A percentile compares a stretch with the other conserved stretches of the same genome.
These are phyloP conservation scores for Piper betle DNA, from an alignment of 164 flowering plant species.

Conservation along the genomic window DNA sequence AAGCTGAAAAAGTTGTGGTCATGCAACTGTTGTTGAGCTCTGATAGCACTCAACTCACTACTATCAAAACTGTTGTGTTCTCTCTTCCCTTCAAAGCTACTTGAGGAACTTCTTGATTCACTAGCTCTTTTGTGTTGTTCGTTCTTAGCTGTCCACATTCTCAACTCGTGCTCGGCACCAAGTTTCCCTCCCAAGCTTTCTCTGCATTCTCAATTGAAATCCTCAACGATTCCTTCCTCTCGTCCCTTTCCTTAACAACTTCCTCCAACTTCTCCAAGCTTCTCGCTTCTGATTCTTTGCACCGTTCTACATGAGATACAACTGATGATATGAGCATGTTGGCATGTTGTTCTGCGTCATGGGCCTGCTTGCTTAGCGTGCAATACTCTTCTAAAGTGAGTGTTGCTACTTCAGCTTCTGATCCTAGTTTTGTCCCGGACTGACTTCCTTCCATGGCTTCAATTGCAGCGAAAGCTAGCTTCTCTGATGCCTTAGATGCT, in stretches of 20 bases:
- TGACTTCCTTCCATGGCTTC: constrained; percentile 77
- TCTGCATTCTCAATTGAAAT: constrained; percentile 60
- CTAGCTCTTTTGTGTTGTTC: constrained; percentile 58
- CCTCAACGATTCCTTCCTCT: constrained; percentile 38
- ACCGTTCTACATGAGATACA: constrained; percentile 50
- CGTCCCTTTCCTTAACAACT: constrained; percentile 31
- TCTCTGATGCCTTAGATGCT: constrained; percentile 83
- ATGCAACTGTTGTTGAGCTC: constrained; percentile 9
- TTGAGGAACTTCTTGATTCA: constrained; percentile 31
- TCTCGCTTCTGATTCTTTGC: constrained; percentile 54
- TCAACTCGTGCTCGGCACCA: constrained; percentile 77
- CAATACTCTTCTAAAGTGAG: constrained; percentile 76
- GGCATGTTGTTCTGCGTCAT: constrained; percentile 81
- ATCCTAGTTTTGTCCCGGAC: constrained; percentile 26
- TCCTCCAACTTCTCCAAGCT: constrained; percentile 55
- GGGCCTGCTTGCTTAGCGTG: constrained; percentile 63
- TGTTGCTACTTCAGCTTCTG: constrained; percentile 38
- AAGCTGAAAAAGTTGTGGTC: constrained; percentile 16
- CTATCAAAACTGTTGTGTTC: constrained; percentile 19
- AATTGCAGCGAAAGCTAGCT: constrained; percentile 67
- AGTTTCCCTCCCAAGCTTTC: constrained; percentile 76
- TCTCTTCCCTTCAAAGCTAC: constrained; percentile 32
- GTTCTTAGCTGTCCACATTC: constrained; percentile 83
- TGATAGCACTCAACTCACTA: constrained; percentile 11
- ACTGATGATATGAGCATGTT: constrained; percentile 53